Evolutionary conservation across 495 filamentous ascomycete species (phyloP), one percentile per base, ranked within the genome.

Genomic region (Sordaria brevicollis): DNA sequence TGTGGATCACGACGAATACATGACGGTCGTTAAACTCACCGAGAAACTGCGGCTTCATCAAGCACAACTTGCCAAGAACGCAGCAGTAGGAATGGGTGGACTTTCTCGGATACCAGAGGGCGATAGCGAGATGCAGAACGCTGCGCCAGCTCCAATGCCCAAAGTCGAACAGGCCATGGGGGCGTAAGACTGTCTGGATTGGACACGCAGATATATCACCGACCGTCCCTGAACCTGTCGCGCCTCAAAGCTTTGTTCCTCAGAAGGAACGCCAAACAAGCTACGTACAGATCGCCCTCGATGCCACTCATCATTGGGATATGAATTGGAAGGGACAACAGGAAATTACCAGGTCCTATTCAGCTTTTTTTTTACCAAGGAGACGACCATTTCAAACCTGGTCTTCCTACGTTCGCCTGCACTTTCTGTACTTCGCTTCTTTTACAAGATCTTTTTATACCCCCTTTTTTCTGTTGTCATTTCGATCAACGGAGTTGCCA

Each of bases 11-110:
- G 89, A 93, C 76, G 95, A 98, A 71, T 96, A 91, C 78, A 72
- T 93, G 67, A 88, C 89, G 36, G 90, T 99, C 66, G 86, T 91
- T 8, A 94, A 92, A 73, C 80, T 97, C 73, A 94, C 94, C 78
- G 91, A 96, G 79, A 93, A 93, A 76, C 85, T 97, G n/a, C 89
- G 90, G 71, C 78, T 95, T 31, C 87, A 88, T 21, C 85, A 87
- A 65, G 79, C 71, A 54, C 87, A 89, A 72, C 81, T 85, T 37
- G 79, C 83, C 13, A 81, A 84, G 21, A 78, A 91, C 17, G 74
- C 76, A n/a, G 74, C 74, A 7, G 80, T 81, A 19, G 81, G 81
- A 9, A 86, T 91, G 31, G 90, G 91, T 3, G 90, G 90, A 0
- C 81, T 94, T 65, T 86, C 89, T 69, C 83, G 87, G 25, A 92